Conservation (phyloP, 371 early-diverging fungal genomes). For the Syncephalastrum monosporum region DNA sequence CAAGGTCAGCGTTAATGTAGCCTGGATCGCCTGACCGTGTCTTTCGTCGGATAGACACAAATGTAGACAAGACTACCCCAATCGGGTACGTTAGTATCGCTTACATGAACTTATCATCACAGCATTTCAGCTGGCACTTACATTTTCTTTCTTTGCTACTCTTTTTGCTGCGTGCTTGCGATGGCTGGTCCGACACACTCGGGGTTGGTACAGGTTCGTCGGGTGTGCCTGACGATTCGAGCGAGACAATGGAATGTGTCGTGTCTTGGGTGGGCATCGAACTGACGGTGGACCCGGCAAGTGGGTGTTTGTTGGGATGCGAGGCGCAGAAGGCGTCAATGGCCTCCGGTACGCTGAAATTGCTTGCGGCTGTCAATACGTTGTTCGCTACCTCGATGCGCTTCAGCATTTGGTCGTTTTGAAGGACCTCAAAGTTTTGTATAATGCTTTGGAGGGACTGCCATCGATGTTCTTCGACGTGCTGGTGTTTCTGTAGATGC, state of each 20-base stretch:
- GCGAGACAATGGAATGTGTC: conserved; percentile 11
- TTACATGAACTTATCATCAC: conserved; percentile 3
- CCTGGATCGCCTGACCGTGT: conserved; percentile 15
- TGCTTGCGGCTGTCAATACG: conserved; percentile 17
- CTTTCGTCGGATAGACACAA: conserved; percentile 41
- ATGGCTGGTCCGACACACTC: conserved; percentile 17
- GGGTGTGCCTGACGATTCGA: conserved; percentile 11
- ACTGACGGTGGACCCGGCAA: neutral
- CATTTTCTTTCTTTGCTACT: conserved; percentile 20
- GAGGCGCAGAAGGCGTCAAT: conserved; percentile 22
- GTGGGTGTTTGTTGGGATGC: neutral
- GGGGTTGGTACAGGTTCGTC: conserved; percentile 15
- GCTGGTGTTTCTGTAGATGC: conserved; percentile 41
- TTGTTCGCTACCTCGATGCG: conserved; percentile 33
- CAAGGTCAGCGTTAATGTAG: conserved; percentile 17
- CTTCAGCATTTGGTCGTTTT: conserved; percentile 44
- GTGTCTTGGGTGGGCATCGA: neutral
- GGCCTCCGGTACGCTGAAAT: conserved; percentile 25
- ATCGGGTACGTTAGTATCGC: no score
- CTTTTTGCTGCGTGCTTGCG: conserved; percentile 10
- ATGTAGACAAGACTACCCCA: conserved; percentile 25
- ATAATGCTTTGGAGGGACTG: conserved; percentile 35
- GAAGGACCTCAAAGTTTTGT: conserved; percentile 45
- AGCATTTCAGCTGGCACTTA: conserved; percentile 5
- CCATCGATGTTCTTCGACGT: conserved; percentile 47